These are phyloP conservation scores for Syzygium aromaticum DNA, from an alignment of 345 rosid species.

Conservation along the genomic window DNA sequence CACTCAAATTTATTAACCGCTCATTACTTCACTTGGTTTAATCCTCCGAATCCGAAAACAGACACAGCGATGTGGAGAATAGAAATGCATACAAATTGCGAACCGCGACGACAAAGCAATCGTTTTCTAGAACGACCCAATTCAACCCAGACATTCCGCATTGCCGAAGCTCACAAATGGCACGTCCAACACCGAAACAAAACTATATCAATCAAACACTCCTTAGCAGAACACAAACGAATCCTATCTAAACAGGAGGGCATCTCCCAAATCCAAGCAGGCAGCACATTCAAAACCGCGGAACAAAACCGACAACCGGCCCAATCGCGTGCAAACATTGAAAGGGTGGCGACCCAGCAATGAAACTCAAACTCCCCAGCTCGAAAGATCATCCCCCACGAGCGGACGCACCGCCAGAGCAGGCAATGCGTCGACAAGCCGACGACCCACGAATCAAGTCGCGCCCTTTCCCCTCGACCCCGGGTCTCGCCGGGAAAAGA, in stretches of 20 bases:
- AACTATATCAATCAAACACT: not conserved
- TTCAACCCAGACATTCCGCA: not conserved
- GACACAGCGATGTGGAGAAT: not conserved
- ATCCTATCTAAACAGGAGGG: not conserved
- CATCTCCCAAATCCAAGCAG: not conserved
- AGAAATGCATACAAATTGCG: not conserved
- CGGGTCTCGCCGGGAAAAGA: not conserved
- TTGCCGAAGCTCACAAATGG: not conserved
- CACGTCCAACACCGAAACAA: not conserved
- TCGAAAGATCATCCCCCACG: not conserved
- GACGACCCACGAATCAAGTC: not conserved
- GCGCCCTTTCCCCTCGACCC: not conserved
- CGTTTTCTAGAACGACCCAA: not conserved
- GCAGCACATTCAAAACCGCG: not conserved
- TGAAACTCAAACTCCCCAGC: not conserved
- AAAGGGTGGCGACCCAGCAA: not conserved
- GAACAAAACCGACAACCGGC: not conserved
- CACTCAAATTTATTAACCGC: not conserved
- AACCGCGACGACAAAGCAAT: not conserved
- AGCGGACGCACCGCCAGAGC: not conserved
- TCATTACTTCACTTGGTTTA: not conserved
- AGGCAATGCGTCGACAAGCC: not conserved
- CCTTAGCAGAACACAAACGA: not conserved
- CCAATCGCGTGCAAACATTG: not conserved
- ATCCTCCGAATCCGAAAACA: not conserved